Evolutionary conservation across 208 protist species (phyloP), one percentile per base, ranked within the genome.

Genomic region (Strigomonas culicis): DNA sequence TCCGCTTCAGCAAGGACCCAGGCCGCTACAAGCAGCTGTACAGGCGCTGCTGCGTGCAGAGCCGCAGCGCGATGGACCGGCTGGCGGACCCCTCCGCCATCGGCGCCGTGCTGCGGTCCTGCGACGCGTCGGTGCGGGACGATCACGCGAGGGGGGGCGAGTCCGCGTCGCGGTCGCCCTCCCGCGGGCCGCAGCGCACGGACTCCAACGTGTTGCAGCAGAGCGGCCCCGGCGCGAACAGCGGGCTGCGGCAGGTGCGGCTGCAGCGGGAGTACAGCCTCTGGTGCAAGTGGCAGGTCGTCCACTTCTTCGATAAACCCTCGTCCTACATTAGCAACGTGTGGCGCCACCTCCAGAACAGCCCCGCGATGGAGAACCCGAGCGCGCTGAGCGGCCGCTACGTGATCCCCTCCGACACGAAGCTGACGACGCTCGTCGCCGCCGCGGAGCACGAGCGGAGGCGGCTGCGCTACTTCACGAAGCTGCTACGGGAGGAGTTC

Each of bases 211-310:
- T 4, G n/a, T 28, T 21, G 49, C 21, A 25, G 1, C 21, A 53
- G 7, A 4, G 6, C 27, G 24, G 17, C 15, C 11, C 32, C 1
- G 10, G 4, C 17, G 6, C 21, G 10, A 32, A n/a, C 21, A 59
- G 32, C 28, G 53, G 56, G 10, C 39, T 61, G 22, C 34, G 39
- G 4, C 39, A 21, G 3, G 10, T 49, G 24, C 56, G 56, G 13
- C 36, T 31, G 39, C 56, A 61, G 13, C 22, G 36, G 56, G 21
- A 44, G 56, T 46, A 61, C 21, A 4, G 39, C 31, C 36, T 61
- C 19, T 61, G 56, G 56, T 49, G 56, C 39, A 7, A 49, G 31
- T 49, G 56, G 34, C 56, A 61, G 32, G 19, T 61, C 4, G n/a
- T 2, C 2, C 56, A 61, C 56, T 61, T 49, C 39, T 49, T 47